These are phyloP conservation scores for Vitellaria paradoxa DNA, from an alignment of 179 eudicot genomes.

Conservation along the genomic window DNA sequence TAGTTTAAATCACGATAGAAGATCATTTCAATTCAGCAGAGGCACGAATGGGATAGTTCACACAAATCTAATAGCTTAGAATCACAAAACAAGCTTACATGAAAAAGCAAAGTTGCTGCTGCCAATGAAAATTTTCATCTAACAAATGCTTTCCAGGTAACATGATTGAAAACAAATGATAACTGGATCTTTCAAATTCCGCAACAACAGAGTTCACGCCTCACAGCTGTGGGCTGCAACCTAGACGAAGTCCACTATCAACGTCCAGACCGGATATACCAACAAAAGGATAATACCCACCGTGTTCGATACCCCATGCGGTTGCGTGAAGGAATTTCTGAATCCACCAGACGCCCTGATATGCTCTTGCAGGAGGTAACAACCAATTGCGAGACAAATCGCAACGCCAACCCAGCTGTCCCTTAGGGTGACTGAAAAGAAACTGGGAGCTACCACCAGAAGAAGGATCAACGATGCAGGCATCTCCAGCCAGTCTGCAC, in stretches of 20 bases:
- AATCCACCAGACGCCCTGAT: slow-evolving; percentile 95
- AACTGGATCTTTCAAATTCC: background rate
- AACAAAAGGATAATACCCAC: slow-evolving; percentile 73
- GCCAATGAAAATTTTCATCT: too few relatives aligned
- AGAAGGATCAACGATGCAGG: slow-evolving; percentile 82
- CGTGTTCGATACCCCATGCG: slow-evolving; percentile 82
- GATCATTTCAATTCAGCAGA: too few relatives aligned
- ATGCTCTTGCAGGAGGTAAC: slow-evolving; percentile 94
- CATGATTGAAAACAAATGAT: background rate
- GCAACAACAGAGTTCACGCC: background rate
- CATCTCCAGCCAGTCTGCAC: slow-evolving; percentile 85
- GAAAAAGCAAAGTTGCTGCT: too few relatives aligned
- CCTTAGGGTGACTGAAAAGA: slow-evolving; percentile 48
- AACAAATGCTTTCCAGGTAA: too few relatives aligned
- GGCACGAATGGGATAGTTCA: too few relatives aligned
- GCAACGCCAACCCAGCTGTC: slow-evolving; percentile 47
- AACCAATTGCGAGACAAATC: slow-evolving; percentile 70
- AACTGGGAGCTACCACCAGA: slow-evolving; percentile 80
- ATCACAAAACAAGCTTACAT: too few relatives aligned
- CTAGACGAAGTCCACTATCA: slow-evolving; percentile 42
- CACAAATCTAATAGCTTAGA: too few relatives aligned
- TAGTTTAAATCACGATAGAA: too few relatives aligned
- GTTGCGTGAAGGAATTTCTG: slow-evolving; percentile 77
- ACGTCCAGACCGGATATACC: slow-evolving; percentile 70
- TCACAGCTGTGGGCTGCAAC: too few relatives aligned